Evolutionary conservation across 2,329 filamentous ascomycete species (phyloP).

Genomic region (Talaromyces pinophilus): DNA sequence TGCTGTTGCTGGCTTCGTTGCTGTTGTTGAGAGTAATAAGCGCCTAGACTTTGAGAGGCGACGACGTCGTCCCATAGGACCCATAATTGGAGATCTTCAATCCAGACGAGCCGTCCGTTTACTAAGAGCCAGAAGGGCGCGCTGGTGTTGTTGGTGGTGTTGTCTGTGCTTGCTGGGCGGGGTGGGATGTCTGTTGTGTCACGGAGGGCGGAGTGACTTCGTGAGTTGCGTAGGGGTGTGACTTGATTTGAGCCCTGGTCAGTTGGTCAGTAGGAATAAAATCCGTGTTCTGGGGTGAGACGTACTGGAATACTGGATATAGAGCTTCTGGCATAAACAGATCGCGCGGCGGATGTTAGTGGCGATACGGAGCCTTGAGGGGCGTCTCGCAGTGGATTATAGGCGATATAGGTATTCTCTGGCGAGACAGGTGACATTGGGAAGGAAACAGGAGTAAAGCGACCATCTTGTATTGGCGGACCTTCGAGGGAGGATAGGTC

Average conservation of each 20-base stretch:
- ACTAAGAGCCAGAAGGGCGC: conserved; percentile 15
- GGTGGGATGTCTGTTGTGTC: conserved; percentile 16
- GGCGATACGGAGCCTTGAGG: conserved; percentile 15
- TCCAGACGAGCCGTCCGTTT: conserved; percentile 33
- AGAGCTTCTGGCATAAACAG: not conserved
- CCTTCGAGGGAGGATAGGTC: conserved; percentile 42
- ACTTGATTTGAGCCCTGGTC: not conserved
- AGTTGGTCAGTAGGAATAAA: not conserved
- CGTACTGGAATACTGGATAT: conserved; percentile 13
- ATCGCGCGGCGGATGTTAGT: not conserved
- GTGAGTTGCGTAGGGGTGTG: conserved; percentile 11
- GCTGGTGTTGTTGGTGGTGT: not conserved
- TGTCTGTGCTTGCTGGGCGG: conserved; percentile 18
- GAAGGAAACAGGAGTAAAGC: conserved; percentile 23
- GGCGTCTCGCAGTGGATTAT: conserved; percentile 1
- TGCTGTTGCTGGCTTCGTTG: conserved; percentile 6
- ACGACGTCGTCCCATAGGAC: conserved; percentile 22
- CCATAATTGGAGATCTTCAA: conserved; percentile 36
- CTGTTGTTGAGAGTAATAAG: conserved; percentile 3
- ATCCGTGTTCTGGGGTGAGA: no score
- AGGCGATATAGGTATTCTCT: conserved; percentile 5
- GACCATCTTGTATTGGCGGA: conserved; percentile 32
- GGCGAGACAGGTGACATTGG: conserved; percentile 17
- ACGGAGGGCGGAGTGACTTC: conserved; percentile 17
- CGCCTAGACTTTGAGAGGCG: conserved; percentile 15